phyloP scores from a whole-genome alignment of 352 stramenopile species.

The Globisporangium abappressorium region DNA sequence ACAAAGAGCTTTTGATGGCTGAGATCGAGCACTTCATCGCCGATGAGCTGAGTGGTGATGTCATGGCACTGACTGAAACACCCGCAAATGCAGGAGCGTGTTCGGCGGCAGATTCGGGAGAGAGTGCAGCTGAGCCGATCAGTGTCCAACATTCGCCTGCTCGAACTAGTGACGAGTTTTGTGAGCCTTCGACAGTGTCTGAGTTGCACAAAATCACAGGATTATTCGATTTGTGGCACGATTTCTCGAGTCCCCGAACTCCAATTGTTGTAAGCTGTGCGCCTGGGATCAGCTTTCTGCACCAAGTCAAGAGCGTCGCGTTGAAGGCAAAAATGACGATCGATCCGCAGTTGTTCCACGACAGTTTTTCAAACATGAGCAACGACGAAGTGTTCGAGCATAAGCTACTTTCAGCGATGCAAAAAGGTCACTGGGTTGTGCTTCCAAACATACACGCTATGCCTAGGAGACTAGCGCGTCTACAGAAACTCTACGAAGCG shows the following conservation, averaged over 20 bases:
- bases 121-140: neutral
- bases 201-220: neutral
- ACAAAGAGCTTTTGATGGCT: constrained; percentile 23
- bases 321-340: constrained; percentile 31
- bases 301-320: constrained; percentile 30
- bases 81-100: neutral
- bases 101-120: neutral
- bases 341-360: constrained; percentile 18
- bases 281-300: constrained; percentile 33
- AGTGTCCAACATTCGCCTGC: neutral
- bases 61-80: neutral
- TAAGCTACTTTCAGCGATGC: constrained; percentile 32
- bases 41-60: neutral
- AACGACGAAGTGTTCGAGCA: constrained; percentile 30
- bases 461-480: constrained; percentile 16
- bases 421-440: constrained; percentile 56
- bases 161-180: neutral
- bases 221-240: constrained; percentile 29
- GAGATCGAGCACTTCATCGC: constrained; percentile 30
- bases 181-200: neutral
- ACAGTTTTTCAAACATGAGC: constrained; percentile 2
- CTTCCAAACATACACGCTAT: constrained; percentile 35
- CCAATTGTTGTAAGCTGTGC: constrained; percentile 33
- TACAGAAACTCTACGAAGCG: constrained; percentile 31
- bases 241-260: constrained; percentile 30